Evolutionary conservation across 768 basidiomycete genomes (phyloP), one percentile per base, ranked within the genome.

Genomic region (Russula dissimulans): DNA sequence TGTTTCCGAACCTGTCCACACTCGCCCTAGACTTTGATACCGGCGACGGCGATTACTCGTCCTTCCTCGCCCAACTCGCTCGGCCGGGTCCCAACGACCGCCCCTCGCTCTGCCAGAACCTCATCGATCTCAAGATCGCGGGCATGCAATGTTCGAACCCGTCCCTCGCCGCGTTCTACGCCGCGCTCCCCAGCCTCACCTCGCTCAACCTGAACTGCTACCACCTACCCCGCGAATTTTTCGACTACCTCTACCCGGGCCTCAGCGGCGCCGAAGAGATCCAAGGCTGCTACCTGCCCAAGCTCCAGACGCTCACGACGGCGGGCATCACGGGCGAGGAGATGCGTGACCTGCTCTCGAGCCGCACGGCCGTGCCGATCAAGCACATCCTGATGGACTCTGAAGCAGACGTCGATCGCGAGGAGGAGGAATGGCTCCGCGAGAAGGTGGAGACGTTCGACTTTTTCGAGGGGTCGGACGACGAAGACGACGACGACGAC

Each of bases 11-110:
- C 32, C 67, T 80, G 38, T 67, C 63, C 58, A 64, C 60, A 34
- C 71, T 81, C 50, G 66, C 74, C 6, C 75, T 89, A n/a, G 79
- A 86, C 64, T 79, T 83, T 57, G 79, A 82, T 50, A 68, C 73
- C 1, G 76, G 74, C 17, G 85, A 89, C 1, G 76, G 74, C 17
- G 85, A 89, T 63, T 86, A 77, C 66, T 75, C 75, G 6, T 72
- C 75, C 0, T 73, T 88, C 55, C 74, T 79, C 32, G 60, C 67
- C 38, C 74, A 76, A 52, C 75, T 88, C 26, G 69, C 76, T 17
- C 66, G 58, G 5, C 76, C 78, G 1, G 69, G 73, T 42, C 71
- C 73, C 4, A 72, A 73, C 10, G 56, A 46, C 10, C 49, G 38
- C 42, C 52, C 77, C 57, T 78, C 79, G 14, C 54, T 84, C 10